Conservation (phyloP, 2,329 filamentous ascomycete species). For the Penicillium sp. region DNA sequence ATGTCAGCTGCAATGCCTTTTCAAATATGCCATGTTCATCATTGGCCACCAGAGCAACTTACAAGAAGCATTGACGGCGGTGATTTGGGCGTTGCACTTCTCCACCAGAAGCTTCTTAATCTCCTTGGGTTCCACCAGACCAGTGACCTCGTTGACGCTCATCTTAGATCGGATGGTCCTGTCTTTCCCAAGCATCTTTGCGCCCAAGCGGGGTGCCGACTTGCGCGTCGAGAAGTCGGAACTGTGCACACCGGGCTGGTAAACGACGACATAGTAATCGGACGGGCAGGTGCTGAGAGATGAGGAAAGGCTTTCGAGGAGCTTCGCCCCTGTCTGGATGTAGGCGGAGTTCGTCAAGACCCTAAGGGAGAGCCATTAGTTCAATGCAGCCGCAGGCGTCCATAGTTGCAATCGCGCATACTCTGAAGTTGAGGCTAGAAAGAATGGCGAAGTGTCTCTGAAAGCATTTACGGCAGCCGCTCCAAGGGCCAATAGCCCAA, state of each 20-base stretch:
- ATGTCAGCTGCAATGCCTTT: conserved; percentile 17
- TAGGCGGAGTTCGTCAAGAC: conserved; percentile 40
- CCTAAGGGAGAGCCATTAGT: conserved; percentile 33
- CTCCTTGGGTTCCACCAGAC: conserved; percentile 44
- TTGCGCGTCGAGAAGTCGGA: conserved; percentile 59
- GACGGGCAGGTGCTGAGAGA: conserved; percentile 66
- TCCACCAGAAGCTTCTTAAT: conserved; percentile 44
- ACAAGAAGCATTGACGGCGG: conserved; percentile 45
- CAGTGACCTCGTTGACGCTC: conserved; percentile 53
- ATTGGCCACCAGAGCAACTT: conserved; percentile 21
- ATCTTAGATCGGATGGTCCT: conserved; percentile 54
- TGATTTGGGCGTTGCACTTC: conserved; percentile 47
- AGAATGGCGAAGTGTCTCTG: conserved; percentile 81
- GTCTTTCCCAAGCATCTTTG: conserved; percentile 48
- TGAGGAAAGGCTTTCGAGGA: conserved; percentile 43
- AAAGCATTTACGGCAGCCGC: conserved; percentile 66
- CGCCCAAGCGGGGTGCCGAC: conserved; percentile 53
- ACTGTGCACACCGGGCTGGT: conserved; percentile 69
- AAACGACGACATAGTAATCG: conserved; percentile 70
- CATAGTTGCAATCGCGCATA: conserved; percentile 48
- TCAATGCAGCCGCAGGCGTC: conserved; percentile 12
- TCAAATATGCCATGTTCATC: background rate
- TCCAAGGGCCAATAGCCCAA: conserved; percentile 50
- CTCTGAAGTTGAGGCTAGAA: conserved; percentile 80
- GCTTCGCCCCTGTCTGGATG: conserved; percentile 44